phyloP scores from a whole-genome alignment of 768 basidiomycete genomes.

The Chalciporus piperatus region DNA sequence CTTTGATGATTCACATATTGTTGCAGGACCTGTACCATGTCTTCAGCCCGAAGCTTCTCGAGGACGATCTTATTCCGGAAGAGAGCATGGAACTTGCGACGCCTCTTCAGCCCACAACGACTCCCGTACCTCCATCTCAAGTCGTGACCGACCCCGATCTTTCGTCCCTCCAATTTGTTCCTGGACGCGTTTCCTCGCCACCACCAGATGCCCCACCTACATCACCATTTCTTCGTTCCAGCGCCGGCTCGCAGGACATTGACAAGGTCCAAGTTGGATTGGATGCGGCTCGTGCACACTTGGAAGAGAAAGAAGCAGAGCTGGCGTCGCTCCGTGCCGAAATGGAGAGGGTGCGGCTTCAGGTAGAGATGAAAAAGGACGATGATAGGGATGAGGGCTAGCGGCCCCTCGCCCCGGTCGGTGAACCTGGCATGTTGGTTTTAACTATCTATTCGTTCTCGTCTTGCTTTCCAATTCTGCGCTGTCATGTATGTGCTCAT shows the following conservation, averaged over 20 bases:
- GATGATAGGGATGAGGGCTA: background rate
- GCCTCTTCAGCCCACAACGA: slow-evolving; percentile 41
- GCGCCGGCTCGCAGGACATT: slow-evolving; percentile 17
- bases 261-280: slow-evolving; percentile 20
- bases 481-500: no score
- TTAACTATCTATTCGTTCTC: background rate
- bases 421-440: background rate
- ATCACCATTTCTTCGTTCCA: background rate
- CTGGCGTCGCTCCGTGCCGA: slow-evolving; percentile 21
- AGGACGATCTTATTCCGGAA: slow-evolving; percentile 35
- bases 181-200: slow-evolving; percentile 19
- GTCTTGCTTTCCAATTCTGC: no score
- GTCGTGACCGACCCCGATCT: slow-evolving; percentile 12
- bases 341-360: slow-evolving; percentile 18
- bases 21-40: slow-evolving; percentile 6
- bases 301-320: slow-evolving; percentile 22
- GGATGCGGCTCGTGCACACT: slow-evolving; percentile 17
- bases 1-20: background rate
- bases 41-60: slow-evolving; percentile 26
- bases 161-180: slow-evolving; percentile 20
- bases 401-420: background rate
- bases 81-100: slow-evolving; percentile 53
- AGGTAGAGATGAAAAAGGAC: slow-evolving; percentile 4
- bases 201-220: background rate
- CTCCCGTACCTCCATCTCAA: slow-evolving; percentile 3